A percentile compares a stretch with the other conserved stretches of the same genome.
phyloP scores from a whole-genome alignment of 306 rosid species.

The Lathyrus sativus region DNA sequence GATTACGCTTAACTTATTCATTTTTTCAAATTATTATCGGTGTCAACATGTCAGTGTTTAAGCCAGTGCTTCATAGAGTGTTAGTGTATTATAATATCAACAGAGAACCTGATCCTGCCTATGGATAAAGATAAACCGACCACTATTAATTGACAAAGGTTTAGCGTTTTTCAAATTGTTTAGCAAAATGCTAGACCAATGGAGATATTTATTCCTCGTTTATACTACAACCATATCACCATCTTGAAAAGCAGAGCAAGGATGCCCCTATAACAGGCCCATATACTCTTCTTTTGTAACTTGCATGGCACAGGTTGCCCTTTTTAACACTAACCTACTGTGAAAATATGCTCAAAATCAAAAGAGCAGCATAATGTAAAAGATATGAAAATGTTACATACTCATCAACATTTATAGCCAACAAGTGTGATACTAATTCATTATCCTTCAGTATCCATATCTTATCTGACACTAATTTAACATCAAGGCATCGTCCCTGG shows the following conservation, averaged over 20 bases:
- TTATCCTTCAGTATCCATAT: conserved; percentile 86
- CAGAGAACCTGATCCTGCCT: not conserved
- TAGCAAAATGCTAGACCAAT: conserved; percentile 13
- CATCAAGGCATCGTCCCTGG: conserved; percentile 86
- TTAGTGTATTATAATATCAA: conserved; percentile 1
- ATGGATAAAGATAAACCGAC: conserved; percentile 9
- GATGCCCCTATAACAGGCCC: not conserved
- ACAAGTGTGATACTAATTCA: conserved; percentile 59
- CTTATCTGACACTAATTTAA: conserved; percentile 67
- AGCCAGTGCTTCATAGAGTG: not conserved
- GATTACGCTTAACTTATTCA: too few species aligned
- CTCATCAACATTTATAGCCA: conserved; percentile 50
- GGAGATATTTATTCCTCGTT: conserved; percentile 25
- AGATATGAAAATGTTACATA: conserved; percentile 47
- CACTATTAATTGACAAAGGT: conserved; percentile 20
- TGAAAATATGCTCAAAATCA: conserved; percentile 25
- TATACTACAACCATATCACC: conserved; percentile 1
- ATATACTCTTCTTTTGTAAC: not conserved
- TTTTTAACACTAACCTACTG: not conserved
- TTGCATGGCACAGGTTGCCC: conserved; percentile 15
- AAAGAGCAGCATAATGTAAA: conserved; percentile 28
- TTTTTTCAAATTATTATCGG: too few species aligned
- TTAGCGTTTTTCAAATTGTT: conserved; percentile 15
- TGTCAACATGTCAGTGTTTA: too few species aligned
- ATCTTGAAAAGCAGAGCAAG: conserved; percentile 7